These are phyloP conservation scores for Podospora bellae-mahoneyi DNA, from an alignment of 495 filamentous ascomycete species.

Conservation along the genomic window DNA sequence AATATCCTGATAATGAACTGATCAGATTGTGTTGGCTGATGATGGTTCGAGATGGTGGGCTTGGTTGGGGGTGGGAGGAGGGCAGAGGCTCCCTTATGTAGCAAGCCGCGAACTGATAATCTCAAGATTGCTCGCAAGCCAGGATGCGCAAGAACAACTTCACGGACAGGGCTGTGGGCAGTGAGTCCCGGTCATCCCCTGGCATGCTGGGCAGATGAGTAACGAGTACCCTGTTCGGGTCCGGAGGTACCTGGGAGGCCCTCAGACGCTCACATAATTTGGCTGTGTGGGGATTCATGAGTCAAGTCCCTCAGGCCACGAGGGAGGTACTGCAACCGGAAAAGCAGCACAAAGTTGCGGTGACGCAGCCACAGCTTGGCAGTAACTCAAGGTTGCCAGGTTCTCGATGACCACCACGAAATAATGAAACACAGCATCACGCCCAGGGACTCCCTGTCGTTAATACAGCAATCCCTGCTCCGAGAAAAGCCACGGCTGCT, in stretches of 20 bases:
- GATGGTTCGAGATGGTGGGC: conserved; percentile 23
- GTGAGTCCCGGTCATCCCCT: conserved; percentile 24
- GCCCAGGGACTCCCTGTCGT: conserved; percentile 25
- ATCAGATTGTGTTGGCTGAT: conserved; percentile 31
- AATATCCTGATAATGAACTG: conserved; percentile 22
- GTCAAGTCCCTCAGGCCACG: conserved; percentile 15
- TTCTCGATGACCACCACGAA: conserved; percentile 28
- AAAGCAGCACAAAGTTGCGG: conserved; percentile 32
- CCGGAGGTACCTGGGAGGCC: conserved; percentile 18
- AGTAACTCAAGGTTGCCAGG: conserved; percentile 25
- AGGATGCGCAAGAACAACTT: conserved; percentile 25
- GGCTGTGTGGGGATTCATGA: conserved; percentile 16
- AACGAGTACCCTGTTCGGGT: conserved; percentile 23
- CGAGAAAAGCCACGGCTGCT: conserved; percentile 16
- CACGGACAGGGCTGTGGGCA: conserved; percentile 34
- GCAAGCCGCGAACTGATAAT: conserved; percentile 29
- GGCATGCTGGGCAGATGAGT: conserved; percentile 14
- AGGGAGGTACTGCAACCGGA: conserved; percentile 23
- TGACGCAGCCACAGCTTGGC: conserved; percentile 39
- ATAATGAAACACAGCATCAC: conserved; percentile 33
- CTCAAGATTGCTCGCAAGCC: conserved; percentile 34
- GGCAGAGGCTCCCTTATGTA: conserved; percentile 46
- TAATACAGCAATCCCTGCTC: conserved; percentile 30
- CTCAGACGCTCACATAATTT: conserved; percentile 6
- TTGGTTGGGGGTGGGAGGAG: conserved; percentile 27